These are phyloP conservation scores for Fomitopsis pulvina DNA, from an alignment of 768 basidiomycete species.

Conservation along the genomic window DNA sequence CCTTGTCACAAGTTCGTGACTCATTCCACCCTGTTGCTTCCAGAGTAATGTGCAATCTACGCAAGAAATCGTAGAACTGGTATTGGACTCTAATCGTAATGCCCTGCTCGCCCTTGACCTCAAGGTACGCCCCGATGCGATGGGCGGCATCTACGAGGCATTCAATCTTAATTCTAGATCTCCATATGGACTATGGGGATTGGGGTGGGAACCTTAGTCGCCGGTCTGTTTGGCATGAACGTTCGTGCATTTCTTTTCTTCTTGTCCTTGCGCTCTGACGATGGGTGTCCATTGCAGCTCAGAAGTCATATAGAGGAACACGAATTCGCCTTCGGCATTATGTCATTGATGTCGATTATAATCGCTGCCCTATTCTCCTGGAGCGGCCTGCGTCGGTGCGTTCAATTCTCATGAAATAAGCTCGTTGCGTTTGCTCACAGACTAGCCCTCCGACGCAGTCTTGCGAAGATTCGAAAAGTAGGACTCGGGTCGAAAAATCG, in stretches of 20 bases:
- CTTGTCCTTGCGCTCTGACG: slow-evolving; percentile 7
- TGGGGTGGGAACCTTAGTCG: slow-evolving; percentile 83
- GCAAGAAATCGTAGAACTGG: slow-evolving; percentile 96
- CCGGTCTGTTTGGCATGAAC: slow-evolving; percentile 96
- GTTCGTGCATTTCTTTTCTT: slow-evolving; percentile 38
- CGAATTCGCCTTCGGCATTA: slow-evolving; percentile 20
- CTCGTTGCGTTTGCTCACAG: not conserved
- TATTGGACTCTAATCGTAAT: slow-evolving; percentile 94
- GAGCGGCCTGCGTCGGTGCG: slow-evolving; percentile 18
- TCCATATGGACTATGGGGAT: slow-evolving; percentile 95
- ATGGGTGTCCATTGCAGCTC: slow-evolving; percentile 24
- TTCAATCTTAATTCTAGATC: slow-evolving; percentile 39
- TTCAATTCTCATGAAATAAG: too few relatives aligned
- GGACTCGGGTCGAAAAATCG: slow-evolving; percentile 18
- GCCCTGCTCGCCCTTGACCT: slow-evolving; percentile 86
- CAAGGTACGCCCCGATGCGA: slow-evolving; percentile 46
- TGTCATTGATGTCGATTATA: slow-evolving; percentile 16
- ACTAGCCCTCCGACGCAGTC: not conserved
- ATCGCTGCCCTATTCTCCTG: slow-evolving; percentile 15
- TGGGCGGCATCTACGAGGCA: not conserved
- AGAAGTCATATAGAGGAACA: slow-evolving; percentile 21
- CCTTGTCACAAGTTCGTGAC: not conserved
- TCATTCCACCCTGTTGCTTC: slow-evolving; percentile 4
- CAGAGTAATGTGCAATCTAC: slow-evolving; percentile 94
- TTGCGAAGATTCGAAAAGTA: slow-evolving; percentile 22